These are phyloP conservation scores for Cyphellophora attinorum DNA, from an alignment of 2,329 filamentous ascomycete species.

Conservation along the genomic window DNA sequence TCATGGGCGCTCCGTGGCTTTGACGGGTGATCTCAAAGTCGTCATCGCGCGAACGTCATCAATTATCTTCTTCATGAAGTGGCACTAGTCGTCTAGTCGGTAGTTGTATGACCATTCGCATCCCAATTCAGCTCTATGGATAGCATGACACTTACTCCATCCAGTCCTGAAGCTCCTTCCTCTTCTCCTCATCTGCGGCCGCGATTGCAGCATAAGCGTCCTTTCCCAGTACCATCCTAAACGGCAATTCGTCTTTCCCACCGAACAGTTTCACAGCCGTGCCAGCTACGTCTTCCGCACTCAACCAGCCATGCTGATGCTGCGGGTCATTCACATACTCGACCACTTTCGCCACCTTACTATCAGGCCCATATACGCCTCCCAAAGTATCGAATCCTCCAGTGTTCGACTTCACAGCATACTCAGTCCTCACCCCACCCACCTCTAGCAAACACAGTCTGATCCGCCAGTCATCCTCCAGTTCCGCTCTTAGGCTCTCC, in stretches of 20 bases:
- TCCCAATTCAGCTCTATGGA: too few relatives aligned
- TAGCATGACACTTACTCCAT: too few relatives aligned
- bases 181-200: background rate
- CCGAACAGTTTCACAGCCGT: conserved; percentile 13
- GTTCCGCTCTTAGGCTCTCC: conserved; percentile 61
- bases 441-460: conserved; percentile 57
- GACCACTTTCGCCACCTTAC: background rate
- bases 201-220: conserved; percentile 16
- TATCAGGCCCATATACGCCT: conserved; percentile 23
- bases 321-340: conserved; percentile 14
- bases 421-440: conserved; percentile 49
- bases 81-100: too few relatives aligned
- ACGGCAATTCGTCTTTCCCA: conserved; percentile 22
- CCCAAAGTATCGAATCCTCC: conserved; percentile 10
- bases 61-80: too few relatives aligned
- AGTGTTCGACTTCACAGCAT: conserved; percentile 18
- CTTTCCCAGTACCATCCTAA: conserved; percentile 26
- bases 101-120: too few relatives aligned
- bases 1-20: background rate
- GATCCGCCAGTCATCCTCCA: conserved; percentile 53
- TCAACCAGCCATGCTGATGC: conserved; percentile 25
- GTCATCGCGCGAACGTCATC: too few relatives aligned
- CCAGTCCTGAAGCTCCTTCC: background rate
- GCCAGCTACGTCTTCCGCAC: background rate
- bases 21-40: too few relatives aligned